phyloP scores from a whole-genome alignment of 2,329 filamentous ascomycete species.

The Penicillium sp. region DNA sequence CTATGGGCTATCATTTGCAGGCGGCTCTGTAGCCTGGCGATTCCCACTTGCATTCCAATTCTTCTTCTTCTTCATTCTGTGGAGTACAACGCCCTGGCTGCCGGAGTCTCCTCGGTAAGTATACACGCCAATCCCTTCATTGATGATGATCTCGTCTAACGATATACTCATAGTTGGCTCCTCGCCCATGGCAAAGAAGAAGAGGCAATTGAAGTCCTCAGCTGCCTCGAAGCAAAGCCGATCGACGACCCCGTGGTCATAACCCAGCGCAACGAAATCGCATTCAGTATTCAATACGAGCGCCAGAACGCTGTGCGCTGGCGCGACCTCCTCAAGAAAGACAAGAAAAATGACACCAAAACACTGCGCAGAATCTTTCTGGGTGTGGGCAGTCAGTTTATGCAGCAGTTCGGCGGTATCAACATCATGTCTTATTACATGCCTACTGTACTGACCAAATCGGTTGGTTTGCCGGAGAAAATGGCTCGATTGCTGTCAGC shows the following conservation, averaged over 20 bases:
- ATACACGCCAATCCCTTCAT: too few relatives aligned
- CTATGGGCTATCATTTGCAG: conserved; percentile 41
- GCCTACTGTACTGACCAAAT: conserved; percentile 37
- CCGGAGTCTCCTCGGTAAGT: conserved; percentile 23
- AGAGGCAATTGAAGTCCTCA: conserved; percentile 4
- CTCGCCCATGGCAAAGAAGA: conserved; percentile 3
- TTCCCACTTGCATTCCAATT: conserved; percentile 42
- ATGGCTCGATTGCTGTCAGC: conserved; percentile 39
- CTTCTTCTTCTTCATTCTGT: conserved; percentile 42
- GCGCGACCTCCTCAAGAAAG: conserved; percentile 13
- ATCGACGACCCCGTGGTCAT: conserved; percentile 39
- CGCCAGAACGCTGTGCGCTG: conserved; percentile 43
- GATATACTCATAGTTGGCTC: conserved; percentile 31
- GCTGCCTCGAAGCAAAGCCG: conserved; percentile 10
- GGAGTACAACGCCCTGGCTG: conserved; percentile 30
- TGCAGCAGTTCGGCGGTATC: conserved; percentile 17
- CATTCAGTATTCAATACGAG: conserved; percentile 43
- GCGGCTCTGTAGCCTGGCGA: conserved; percentile 36
- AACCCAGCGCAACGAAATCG: conserved; percentile 40
- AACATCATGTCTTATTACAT: conserved; percentile 19
- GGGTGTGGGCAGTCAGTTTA: conserved; percentile 13
- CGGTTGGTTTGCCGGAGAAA: conserved; percentile 31
- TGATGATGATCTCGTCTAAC: not conserved
- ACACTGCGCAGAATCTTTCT: conserved; percentile 12
- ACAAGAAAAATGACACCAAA: conserved; percentile 12